These are phyloP conservation scores for Ceriops decandra DNA, from an alignment of 345 rosid species.

Conservation along the genomic window DNA sequence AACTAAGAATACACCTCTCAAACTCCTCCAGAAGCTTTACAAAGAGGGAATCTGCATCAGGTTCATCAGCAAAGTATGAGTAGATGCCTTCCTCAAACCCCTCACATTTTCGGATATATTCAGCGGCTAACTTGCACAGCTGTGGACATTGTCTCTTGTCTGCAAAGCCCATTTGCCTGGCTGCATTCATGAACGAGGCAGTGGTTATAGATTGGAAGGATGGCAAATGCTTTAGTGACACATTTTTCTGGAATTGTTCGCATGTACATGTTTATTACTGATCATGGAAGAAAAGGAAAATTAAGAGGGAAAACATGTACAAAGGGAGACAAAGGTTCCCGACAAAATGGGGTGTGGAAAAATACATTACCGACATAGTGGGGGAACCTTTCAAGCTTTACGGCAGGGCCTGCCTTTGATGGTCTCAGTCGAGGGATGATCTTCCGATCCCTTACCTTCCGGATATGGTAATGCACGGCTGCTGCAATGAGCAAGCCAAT, in stretches of 20 bases:
- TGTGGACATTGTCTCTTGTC: constrained; percentile 66
- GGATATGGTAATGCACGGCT: constrained; percentile 46
- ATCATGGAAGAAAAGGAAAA: background rate
- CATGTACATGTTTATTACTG: too few species aligned
- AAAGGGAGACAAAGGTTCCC: background rate
- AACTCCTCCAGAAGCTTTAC: constrained; percentile 68
- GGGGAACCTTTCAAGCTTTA: constrained; percentile 67
- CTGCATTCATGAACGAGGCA: constrained; percentile 29
- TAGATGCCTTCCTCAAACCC: constrained; percentile 54
- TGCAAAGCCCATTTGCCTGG: constrained; percentile 73
- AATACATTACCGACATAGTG: constrained; percentile 60
- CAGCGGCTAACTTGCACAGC: constrained; percentile 62
- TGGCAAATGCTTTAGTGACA: too few species aligned
- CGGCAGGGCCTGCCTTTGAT: constrained; percentile 39
- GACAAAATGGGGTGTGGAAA: background rate
- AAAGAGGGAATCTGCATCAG: constrained; percentile 52
- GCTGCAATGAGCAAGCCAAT: constrained; percentile 68
- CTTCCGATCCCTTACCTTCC: constrained; percentile 49
- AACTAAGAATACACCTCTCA: constrained; percentile 74
- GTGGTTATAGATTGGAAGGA: background rate
- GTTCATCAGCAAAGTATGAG: constrained; percentile 46
- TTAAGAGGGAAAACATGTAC: background rate
- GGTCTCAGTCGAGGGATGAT: constrained; percentile 54
- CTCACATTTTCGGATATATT: constrained; percentile 48
- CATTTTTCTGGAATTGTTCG: too few species aligned